These are phyloP conservation scores for Ophiostoma perfectum DNA, from an alignment of 2,329 filamentous ascomycete species.

Conservation along the genomic window DNA sequence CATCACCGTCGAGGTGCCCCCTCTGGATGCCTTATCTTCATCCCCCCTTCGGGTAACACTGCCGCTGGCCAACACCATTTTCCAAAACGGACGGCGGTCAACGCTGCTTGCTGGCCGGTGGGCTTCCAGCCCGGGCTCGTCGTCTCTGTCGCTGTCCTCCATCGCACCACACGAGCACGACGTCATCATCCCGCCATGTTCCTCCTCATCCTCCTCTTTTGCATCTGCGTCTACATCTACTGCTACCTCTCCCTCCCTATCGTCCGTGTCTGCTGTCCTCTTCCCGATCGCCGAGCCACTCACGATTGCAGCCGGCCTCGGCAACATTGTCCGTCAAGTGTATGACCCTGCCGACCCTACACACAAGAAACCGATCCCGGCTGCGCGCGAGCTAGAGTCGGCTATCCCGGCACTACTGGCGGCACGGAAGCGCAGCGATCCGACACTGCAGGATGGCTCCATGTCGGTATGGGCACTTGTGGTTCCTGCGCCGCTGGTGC, in stretches of 20 bases:
- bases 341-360: conserved; percentile 34
- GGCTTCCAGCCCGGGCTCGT: conserved; percentile 26
- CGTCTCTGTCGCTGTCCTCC: conserved; percentile 22
- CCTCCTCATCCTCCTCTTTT: too few relatives aligned
- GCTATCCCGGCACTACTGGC: conserved; percentile 43
- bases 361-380: conserved; percentile 46
- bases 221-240: not conserved
- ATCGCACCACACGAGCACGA: conserved; percentile 32
- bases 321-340: conserved; percentile 70
- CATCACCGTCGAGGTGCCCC: conserved; percentile 39
- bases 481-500: conserved; percentile 39
- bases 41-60: conserved; percentile 42
- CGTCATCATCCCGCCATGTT: conserved; percentile 21
- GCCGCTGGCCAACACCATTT: conserved; percentile 72
- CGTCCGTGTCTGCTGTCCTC: conserved; percentile 40
- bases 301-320: conserved; percentile 59
- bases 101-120: conserved; percentile 49
- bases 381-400: conserved; percentile 65
- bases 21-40: conserved; percentile 19
- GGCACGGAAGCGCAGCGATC: conserved; percentile 15
- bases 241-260: not conserved
- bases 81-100: conserved; percentile 60
- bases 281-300: conserved; percentile 59
- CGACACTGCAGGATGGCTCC: conserved; percentile 33
- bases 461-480: conserved; percentile 71